Base-by-base conservation (phyloP, 83 land plant genomes). In the Isoetes engelmannii region DNA sequence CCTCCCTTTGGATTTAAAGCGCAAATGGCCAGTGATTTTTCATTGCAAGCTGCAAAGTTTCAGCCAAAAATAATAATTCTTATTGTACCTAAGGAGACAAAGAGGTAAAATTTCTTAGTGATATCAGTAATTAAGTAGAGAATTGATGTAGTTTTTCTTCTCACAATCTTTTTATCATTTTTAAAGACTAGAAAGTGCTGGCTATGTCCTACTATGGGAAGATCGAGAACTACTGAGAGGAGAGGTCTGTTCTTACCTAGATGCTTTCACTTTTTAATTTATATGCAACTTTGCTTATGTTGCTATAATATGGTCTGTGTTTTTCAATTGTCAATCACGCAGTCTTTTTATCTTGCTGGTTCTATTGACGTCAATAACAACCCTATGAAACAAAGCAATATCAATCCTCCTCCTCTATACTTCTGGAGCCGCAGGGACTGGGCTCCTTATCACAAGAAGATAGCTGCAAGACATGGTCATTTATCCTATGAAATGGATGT, bases 1-100 rank as follows among this genome's bases (percentile, higher is more conserved):
- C 54, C 54, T 51, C 54, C 54, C 15, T 51, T 51, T 51, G 54
- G 54, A 51, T 10, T 51, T n/a, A 51, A 51, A 51, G 54, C 54
- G 3, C 0, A 51, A 15, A 10, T 51, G 12, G 54, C 54, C 15
- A 51, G 15, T 51, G 15, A 10, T 1, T 12, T 51, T 10, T 0
- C 15, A 15, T 10, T 12, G 12, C 54, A 3, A 12, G 54, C 15
- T 51, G n/a, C 15, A 51, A 51, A 10, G 15, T 51, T 51, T n/a
- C 12, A 51, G 54, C 54, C 54, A 10, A 51, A 51, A 15, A 51
- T 51, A 51, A 51, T 51, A 51, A 51, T 51, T 51, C 54, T 51
- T 10, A 51, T 51, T 51, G 54, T 51, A 10, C 54, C 54, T 12
- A 51, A 51, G 54, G 54, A 51, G 54, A 51, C 54, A 51, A 51